Conservation (phyloP, 116 monocot genomes). For the Trichopus zeylanicus region DNA sequence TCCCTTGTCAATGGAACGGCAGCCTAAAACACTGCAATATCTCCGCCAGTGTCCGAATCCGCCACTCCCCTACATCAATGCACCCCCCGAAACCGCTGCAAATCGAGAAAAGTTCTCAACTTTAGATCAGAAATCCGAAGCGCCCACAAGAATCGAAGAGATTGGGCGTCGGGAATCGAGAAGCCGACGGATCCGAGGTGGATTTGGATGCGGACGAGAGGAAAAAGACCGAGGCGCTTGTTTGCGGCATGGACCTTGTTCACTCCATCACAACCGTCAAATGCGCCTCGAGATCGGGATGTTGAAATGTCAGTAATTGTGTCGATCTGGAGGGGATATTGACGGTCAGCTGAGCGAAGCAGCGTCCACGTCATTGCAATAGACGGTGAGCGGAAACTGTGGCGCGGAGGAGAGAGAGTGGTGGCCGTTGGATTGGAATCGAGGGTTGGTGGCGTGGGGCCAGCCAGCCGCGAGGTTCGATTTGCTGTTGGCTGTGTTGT, state of each 20-base stretch:
- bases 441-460: not conserved
- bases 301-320: too few species aligned
- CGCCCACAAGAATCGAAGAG: not conserved
- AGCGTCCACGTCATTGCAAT: too few species aligned
- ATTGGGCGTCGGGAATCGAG: not conserved
- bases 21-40: too few species aligned
- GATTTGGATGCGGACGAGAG: not conserved
- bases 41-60: too few species aligned
- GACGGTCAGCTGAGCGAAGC: too few species aligned
- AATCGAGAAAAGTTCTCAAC: not conserved
- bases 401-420: not conserved
- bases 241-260: too few species aligned
- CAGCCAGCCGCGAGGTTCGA: not conserved
- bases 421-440: not conserved
- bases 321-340: too few species aligned
- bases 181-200: not conserved
- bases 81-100: not conserved
- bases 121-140: not conserved
- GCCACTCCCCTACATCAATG: too few species aligned
- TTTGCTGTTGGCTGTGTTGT: not conserved
- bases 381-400: too few species aligned
- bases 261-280: too few species aligned
- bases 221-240: not conserved
- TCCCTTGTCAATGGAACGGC: too few species aligned
- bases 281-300: too few species aligned